Evolutionary conservation across 2,329 filamentous ascomycete genomes (phyloP).

Genomic region (Cordyceps cateniannulata): DNA sequence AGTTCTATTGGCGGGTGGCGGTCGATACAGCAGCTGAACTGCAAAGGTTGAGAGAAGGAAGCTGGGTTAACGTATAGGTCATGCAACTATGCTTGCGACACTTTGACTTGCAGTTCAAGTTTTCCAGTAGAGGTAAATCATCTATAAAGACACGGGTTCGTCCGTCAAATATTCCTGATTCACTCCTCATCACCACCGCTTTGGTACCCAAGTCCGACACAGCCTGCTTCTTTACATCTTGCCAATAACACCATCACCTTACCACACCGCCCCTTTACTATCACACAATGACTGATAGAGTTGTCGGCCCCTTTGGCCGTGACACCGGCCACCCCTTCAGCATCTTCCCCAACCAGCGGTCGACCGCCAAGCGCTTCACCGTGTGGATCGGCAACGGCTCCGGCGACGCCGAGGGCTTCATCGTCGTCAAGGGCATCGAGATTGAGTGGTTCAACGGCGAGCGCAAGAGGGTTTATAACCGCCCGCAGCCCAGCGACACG

Average conservation of each 20-base stretch:
- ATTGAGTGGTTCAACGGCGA: background rate
- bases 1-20: too few relatives aligned
- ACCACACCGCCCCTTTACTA: background rate
- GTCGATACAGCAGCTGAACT: too few relatives aligned
- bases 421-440: background rate
- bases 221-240: too few relatives aligned
- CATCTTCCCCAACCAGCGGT: background rate
- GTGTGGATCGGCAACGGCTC: background rate
- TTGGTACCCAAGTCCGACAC: too few relatives aligned
- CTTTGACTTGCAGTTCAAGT: too few relatives aligned
- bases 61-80: too few relatives aligned
- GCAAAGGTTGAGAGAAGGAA: too few relatives aligned
- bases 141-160: too few relatives aligned
- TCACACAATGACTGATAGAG: background rate
- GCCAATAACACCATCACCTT: background rate
- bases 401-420: background rate
- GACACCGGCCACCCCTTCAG: background rate
- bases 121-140: too few relatives aligned
- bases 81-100: too few relatives aligned
- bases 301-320: background rate
- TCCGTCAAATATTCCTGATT: too few relatives aligned
- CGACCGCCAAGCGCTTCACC: background rate
- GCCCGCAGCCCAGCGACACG: background rate
- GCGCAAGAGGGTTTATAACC: background rate
- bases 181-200: too few relatives aligned